Base-by-base conservation (phyloP, 495 filamentous ascomycete species). In the Xylaria venustula region DNA sequence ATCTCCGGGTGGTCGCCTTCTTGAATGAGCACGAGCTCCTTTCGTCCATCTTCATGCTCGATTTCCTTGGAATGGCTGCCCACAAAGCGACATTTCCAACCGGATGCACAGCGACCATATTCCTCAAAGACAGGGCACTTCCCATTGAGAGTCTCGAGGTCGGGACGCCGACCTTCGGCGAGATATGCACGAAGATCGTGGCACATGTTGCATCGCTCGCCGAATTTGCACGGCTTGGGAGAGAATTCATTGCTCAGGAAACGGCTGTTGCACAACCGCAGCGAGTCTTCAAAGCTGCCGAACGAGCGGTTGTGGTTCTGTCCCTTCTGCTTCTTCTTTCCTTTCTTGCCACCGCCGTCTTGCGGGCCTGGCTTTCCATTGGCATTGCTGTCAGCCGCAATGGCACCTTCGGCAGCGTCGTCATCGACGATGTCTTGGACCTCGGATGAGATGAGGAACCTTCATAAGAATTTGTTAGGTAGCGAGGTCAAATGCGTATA, bases 41-140 rank as follows among this genome's bases (percentile, higher is more conserved):
- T 90, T 58, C 83, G 82, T 7, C 91, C 93, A 71, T 94, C 92
- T 47, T 84, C 84, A 6, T 76, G 83, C 51, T 87, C 83, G 25
- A 89, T 71, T 73, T 96, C 91, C 51, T 85, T 79, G 61, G 88
- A 90, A 71, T 98, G 94, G 37, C 89, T 91, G 51, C 79, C 80
- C 15, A 90, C 87, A 67, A 96, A 92, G 12, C 93, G 90, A 71
- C 94, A 98, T 67, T 89, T 95, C 92, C 93, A 98, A 1, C 94
- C 94, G 15, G 86, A 82, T 52, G 77, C 74, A 66, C 94, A 98
- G 64, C 78, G 84, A 32, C 94, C 95, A 25, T 83, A 79, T 8
- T 77, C 81, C 64, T 92, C 87, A 75, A 82, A 96, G 14, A 93
- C 81, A 0, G 93, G 92, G 69, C 94, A 98, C 22, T 87, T 73